phyloP scores from a whole-genome alignment of 768 basidiomycete species.

The Rhizopogon vesiculosus region DNA sequence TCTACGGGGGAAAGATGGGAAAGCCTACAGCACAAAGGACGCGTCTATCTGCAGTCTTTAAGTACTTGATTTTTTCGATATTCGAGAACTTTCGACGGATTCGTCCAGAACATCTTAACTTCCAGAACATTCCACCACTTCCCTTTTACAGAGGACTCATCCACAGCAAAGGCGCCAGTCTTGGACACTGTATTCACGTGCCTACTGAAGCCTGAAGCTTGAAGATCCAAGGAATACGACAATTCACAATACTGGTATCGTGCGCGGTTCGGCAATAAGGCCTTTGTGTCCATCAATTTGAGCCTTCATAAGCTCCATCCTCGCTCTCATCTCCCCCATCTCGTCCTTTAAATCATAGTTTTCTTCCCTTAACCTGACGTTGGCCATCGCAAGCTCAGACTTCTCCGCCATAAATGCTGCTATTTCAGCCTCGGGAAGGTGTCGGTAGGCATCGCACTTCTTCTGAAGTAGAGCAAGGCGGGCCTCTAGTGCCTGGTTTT shows the following conservation, averaged over 20 bases:
- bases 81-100: slow-evolving; percentile 44
- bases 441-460: slow-evolving; percentile 32
- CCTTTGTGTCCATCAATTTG: slow-evolving; percentile 45
- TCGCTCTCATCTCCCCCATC: slow-evolving; percentile 63
- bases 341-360: slow-evolving; percentile 53
- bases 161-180: no score
- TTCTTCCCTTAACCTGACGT: slow-evolving; percentile 50
- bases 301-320: slow-evolving; percentile 62
- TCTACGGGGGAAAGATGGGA: slow-evolving; percentile 10
- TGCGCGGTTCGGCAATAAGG: slow-evolving; percentile 42
- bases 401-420: slow-evolving; percentile 44
- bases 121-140: slow-evolving; percentile 31
- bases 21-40: slow-evolving; percentile 6
- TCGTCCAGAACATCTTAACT: slow-evolving; percentile 9
- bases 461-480: slow-evolving; percentile 44
- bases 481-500: slow-evolving; percentile 60
- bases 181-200: no score
- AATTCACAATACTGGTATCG: slow-evolving; percentile 27
- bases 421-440: slow-evolving; percentile 36
- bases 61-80: slow-evolving; percentile 24
- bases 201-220: no score
- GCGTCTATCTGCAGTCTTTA: slow-evolving; percentile 26
- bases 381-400: slow-evolving; percentile 40
- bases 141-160: background rate
- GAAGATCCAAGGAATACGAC: no score